phyloP scores from a whole-genome alignment of 2,329 filamentous ascomycete species.

The Fusarium heterosporum region DNA sequence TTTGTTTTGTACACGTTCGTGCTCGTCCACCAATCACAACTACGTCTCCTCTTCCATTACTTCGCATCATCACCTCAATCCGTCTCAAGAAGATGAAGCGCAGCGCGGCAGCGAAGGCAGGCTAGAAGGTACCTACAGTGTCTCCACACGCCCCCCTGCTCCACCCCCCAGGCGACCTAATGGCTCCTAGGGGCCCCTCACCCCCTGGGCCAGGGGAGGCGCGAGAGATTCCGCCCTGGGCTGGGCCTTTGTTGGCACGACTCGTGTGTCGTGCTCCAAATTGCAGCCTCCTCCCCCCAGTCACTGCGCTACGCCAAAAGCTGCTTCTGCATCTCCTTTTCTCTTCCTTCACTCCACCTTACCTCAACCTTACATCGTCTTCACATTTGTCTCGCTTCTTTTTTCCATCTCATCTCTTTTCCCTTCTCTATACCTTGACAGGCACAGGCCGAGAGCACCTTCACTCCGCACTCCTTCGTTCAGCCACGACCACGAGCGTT shows the following conservation, averaged over 20 bases:
- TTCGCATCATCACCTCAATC: constrained; percentile 17
- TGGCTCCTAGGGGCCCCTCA: constrained; percentile 33
- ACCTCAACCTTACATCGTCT: constrained; percentile 40
- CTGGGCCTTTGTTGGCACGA: constrained; percentile 48
- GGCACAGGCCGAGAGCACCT: constrained; percentile 30
- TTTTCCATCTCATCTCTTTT: constrained; percentile 41
- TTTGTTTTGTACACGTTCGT: not conserved
- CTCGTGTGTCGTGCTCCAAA: constrained; percentile 50
- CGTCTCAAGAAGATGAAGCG: too few species aligned
- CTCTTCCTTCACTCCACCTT: constrained; percentile 47
- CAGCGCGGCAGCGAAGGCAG: not conserved
- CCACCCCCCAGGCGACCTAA: constrained; percentile 34
- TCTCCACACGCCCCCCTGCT: constrained; percentile 32
- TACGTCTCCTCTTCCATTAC: too few species aligned
- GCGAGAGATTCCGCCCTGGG: constrained; percentile 48
- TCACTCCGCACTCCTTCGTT: constrained; percentile 39
- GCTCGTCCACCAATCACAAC: not conserved
- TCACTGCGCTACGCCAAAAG: constrained; percentile 46
- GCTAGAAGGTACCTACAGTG: not conserved
- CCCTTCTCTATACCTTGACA: constrained; percentile 41
- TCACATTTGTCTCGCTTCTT: constrained; percentile 42
- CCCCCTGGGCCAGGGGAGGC: constrained; percentile 48
- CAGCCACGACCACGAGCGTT: constrained; percentile 37
- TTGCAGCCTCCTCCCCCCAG: constrained; percentile 47
- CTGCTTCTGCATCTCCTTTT: constrained; percentile 49